Percentiles rank a stretch among this genome's conserved stretches.
phyloP scores from a whole-genome alignment of 2,329 filamentous ascomycete genomes.

The Fusarium chuoi region DNA sequence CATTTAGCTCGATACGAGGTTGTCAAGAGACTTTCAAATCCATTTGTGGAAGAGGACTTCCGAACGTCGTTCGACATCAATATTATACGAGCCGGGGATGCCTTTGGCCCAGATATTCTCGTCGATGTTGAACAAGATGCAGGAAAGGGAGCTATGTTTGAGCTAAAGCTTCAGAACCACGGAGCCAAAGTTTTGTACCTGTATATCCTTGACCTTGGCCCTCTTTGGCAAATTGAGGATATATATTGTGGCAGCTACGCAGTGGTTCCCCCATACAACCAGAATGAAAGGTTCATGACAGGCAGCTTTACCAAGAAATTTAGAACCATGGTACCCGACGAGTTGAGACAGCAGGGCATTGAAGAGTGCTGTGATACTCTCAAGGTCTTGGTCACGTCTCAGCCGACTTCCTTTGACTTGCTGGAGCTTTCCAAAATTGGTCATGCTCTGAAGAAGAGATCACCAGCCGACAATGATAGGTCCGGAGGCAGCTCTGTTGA shows the following conservation, averaged over 20 bases:
- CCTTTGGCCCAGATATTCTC: background rate
- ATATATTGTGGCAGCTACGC: background rate
- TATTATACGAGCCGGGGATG: background rate
- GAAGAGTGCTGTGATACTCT: constrained; percentile 8
- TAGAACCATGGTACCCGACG: background rate
- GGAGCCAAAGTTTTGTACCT: background rate
- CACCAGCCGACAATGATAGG: background rate
- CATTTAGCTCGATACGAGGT: constrained; percentile 13
- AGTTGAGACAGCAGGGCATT: background rate
- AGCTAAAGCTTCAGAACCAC: background rate
- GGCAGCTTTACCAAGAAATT: constrained; percentile 1
- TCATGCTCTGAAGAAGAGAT: background rate
- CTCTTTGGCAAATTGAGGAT: constrained; percentile 3
- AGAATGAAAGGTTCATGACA: background rate
- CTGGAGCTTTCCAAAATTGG: constrained; percentile 17
- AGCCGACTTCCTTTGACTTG: constrained; percentile 21
- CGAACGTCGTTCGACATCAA: background rate
- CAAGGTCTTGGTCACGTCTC: constrained; percentile 25
- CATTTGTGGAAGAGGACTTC: background rate
- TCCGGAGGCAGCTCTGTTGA: background rate
- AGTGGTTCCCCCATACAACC: background rate
- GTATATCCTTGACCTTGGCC: background rate
- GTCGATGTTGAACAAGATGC: background rate
- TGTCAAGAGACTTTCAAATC: background rate
- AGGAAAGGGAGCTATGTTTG: background rate